Conservation (phyloP, 2,329 filamentous ascomycete species). For the Neonectria sp. region DNA sequence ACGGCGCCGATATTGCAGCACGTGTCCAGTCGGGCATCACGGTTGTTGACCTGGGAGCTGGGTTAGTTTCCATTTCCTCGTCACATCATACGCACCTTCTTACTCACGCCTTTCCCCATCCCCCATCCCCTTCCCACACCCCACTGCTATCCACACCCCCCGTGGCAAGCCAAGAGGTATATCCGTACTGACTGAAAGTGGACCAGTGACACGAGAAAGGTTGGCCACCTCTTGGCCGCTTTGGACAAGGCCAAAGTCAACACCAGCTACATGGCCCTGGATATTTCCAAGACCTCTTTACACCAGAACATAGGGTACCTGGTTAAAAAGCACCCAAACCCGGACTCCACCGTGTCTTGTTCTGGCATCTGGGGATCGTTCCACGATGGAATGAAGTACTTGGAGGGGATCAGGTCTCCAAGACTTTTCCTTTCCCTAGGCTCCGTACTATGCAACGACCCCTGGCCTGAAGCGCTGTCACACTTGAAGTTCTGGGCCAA, state of each 20-base stretch:
- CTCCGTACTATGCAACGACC: conserved; percentile 60
- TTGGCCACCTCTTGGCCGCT: conserved; percentile 54
- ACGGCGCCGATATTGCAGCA: conserved; percentile 54
- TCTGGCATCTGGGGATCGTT: conserved; percentile 60
- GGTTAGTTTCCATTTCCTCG: conserved; percentile 51
- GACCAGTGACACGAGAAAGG: conserved; percentile 58
- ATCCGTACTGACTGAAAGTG: conserved; percentile 30
- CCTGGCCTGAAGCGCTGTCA: conserved; percentile 53
- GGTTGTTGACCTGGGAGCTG: conserved; percentile 59
- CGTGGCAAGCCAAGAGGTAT: conserved; percentile 35
- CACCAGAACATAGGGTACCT: conserved; percentile 53
- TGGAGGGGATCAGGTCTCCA: conserved; percentile 49
- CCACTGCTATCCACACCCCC: conserved; percentile 28
- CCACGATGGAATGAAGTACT: conserved; percentile 52
- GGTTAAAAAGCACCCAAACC: conserved; percentile 46
- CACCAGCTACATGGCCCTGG: conserved; percentile 57
- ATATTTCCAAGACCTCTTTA: conserved; percentile 57
- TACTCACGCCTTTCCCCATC: neutral
- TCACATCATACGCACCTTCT: conserved; percentile 4
- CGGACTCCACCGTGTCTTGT: conserved; percentile 50
- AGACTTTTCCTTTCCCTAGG: conserved; percentile 59
- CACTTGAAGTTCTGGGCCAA: conserved; percentile 56
- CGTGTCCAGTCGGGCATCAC: conserved; percentile 50
- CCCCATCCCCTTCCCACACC: neutral
- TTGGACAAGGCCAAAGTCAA: conserved; percentile 51